phyloP scores from a whole-genome alignment of 768 basidiomycete genomes.

The Serendipita vermifera region DNA sequence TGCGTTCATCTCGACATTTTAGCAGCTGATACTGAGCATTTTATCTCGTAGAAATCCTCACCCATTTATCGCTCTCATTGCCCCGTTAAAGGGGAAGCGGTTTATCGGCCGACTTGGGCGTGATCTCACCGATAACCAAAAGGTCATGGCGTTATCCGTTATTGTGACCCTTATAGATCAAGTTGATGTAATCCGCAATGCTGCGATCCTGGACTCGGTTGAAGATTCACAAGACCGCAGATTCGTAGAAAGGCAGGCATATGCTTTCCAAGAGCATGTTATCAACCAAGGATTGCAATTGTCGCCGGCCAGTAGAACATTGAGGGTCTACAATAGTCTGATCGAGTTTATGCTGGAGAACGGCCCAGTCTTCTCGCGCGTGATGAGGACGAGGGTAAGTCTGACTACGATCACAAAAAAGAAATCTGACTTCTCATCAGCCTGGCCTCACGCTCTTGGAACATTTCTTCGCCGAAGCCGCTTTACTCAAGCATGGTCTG shows the following conservation, averaged over 20 bases:
- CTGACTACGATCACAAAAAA: not conserved
- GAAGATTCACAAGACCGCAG: slow-evolving; percentile 47
- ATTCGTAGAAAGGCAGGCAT: slow-evolving; percentile 79
- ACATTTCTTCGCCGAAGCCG: slow-evolving; percentile 82
- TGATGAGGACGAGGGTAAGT: slow-evolving; percentile 72
- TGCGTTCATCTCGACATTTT: not conserved
- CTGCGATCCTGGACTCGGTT: slow-evolving; percentile 53
- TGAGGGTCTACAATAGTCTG: slow-evolving; percentile 76
- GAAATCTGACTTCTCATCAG: slow-evolving; percentile 28
- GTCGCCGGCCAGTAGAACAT: slow-evolving; percentile 61
- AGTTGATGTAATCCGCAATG: slow-evolving; percentile 76
- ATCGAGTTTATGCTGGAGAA: slow-evolving; percentile 71
- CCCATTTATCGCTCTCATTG: slow-evolving; percentile 87
- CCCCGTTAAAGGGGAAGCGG: slow-evolving; percentile 83
- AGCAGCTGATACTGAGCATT: not conserved
- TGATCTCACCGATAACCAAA: slow-evolving; percentile 61
- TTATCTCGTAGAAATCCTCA: slow-evolving; percentile 76
- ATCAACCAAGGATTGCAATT: slow-evolving; percentile 69
- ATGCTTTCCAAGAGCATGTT: slow-evolving; percentile 74
- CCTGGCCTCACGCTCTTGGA: slow-evolving; percentile 88
- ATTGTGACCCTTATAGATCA: slow-evolving; percentile 90
- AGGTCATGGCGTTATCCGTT: slow-evolving; percentile 79
- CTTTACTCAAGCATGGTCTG: slow-evolving; percentile 68
- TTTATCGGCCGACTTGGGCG: slow-evolving; percentile 80
- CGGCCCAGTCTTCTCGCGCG: slow-evolving; percentile 47